Base-by-base conservation (phyloP, 106 monocot species). In the Ottelia alismoides region DNA sequence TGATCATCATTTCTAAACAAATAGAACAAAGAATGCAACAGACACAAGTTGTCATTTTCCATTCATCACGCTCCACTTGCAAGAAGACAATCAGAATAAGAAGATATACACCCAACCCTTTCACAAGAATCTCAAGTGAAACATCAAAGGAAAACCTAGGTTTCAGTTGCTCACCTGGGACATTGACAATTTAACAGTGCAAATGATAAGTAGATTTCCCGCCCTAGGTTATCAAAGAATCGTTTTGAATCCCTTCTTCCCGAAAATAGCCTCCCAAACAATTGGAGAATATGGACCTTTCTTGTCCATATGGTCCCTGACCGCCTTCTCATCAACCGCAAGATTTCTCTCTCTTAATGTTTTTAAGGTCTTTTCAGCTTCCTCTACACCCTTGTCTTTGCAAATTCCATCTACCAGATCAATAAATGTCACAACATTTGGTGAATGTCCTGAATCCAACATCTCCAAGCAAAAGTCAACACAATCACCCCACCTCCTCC, bases 301-400 rank as follows among this genome's bases (percentile, higher is more conserved):
- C 79, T 89, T 89, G 51, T 98, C 79, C 73, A 98, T 62, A 55
- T 98, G 72, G 60, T 89, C 96, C 23, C 85, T 85, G n/a, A 89
- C 62, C 27, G 72, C 75, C 61, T 68, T 89, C 25, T 89, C 89
- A 72, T 98, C 96, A 28, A 85, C 51, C 28, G 73, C 73, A 57
- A 79, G 75, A 26, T 82, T 74, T 47, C 74, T 79, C 67, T 89
- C 82, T 31, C 71, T 60, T 67, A 98, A 72, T 32, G 55, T 71
- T 63, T 43, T 82, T 23, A 98, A 60, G 49, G 82, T 43, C 16
- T 46, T 57, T 24, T 61, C 72, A 53, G 71, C 85, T 59, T 85
- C 82, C 65, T 89, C 82, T 30, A 72, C 50, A 14, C 96, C 85
- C 51, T 85, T 89, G 50, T 73, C 79, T 44, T 77, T 82, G 45